Percentiles rank a stretch among this genome's conserved stretches.
These are phyloP conservation scores for Mycena filopes DNA, from an alignment of 768 basidiomycete species.

Conservation along the genomic window DNA sequence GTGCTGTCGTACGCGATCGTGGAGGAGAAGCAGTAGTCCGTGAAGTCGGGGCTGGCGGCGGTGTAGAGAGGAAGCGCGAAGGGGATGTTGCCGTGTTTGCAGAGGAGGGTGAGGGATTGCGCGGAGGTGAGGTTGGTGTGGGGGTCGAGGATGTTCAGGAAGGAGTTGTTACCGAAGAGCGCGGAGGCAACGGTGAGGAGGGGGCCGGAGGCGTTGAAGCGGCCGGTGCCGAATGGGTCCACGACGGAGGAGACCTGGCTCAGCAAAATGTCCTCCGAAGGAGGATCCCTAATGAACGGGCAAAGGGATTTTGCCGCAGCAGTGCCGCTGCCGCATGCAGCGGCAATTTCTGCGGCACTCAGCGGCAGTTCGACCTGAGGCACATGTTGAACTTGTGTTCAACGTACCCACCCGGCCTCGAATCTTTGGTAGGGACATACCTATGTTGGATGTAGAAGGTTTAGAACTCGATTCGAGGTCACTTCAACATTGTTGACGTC, in stretches of 20 bases:
- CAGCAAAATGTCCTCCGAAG: background rate
- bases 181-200: constrained; percentile 3
- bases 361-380: too few species aligned
- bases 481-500: too few species aligned
- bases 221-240: background rate
- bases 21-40: background rate
- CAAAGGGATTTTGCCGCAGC: too few species aligned
- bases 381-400: too few species aligned
- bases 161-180: constrained; percentile 10
- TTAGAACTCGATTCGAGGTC: too few species aligned
- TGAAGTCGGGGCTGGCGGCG: background rate
- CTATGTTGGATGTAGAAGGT: too few species aligned
- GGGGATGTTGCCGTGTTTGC: background rate
- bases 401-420: too few species aligned
- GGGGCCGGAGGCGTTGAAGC: constrained; percentile 3
- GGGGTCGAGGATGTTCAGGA: constrained; percentile 3
- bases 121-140: background rate
- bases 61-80: background rate
- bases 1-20: background rate
- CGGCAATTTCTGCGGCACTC: too few species aligned
- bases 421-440: too few species aligned
- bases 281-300: constrained; percentile 4
- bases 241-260: background rate
- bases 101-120: background rate
- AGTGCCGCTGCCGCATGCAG: too few species aligned